A percentile compares a stretch with the other conserved stretches of the same genome.
These are phyloP conservation scores for Elsinoe necatrix DNA, from an alignment of 2,329 filamentous ascomycete genomes.

Conservation along the genomic window DNA sequence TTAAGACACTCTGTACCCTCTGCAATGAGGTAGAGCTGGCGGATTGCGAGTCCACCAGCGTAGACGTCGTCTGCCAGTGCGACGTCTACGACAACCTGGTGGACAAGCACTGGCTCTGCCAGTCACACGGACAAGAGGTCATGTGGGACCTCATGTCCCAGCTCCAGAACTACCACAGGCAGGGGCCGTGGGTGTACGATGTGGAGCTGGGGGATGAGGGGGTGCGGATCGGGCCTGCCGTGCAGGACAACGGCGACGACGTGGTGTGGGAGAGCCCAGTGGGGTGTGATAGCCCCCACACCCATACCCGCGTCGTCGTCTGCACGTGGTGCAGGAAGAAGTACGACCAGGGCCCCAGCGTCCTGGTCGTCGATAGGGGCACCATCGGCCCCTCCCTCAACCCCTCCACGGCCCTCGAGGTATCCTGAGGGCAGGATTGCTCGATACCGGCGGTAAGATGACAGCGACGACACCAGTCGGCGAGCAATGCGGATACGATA, in stretches of 20 bases:
- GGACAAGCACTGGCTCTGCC: neutral
- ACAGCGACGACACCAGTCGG: neutral
- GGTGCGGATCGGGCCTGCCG: neutral
- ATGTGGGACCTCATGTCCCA: neutral
- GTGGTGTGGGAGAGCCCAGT: neutral
- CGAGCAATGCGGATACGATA: neutral
- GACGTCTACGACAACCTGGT: neutral
- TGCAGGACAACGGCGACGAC: neutral
- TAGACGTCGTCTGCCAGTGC: neutral
- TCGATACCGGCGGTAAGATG: neutral
- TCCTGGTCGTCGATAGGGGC: neutral
- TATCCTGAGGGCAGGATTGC: neutral
- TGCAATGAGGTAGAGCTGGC: neutral
- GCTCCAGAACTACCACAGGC: neutral
- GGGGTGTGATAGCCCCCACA: neutral
- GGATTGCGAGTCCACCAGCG: neutral
- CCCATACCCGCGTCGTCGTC: neutral
- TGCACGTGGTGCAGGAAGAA: neutral
- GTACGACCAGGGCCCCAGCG: neutral
- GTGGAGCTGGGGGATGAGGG: neutral
- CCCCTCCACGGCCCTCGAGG: neutral
- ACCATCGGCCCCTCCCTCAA: neutral
- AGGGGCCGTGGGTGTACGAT: neutral
- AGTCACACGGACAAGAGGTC: neutral
- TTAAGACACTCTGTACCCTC: too few relatives aligned